Percentiles rank a stretch among this genome's conserved stretches.
Conservation (phyloP, 768 basidiomycete species). For the Grammothele lineata region DNA sequence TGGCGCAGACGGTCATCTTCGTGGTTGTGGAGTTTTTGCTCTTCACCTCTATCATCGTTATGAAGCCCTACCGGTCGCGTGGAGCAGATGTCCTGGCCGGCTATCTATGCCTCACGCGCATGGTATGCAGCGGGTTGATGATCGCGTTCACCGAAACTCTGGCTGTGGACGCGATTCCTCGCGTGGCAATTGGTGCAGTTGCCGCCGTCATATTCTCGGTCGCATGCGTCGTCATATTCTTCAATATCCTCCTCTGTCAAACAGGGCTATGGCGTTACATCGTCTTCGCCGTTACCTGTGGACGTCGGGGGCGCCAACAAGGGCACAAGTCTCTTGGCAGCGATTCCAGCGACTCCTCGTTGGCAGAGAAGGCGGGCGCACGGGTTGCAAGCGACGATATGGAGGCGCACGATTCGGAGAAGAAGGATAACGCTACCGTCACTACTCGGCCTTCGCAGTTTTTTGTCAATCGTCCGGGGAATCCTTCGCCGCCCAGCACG, state of each 20-base stretch:
- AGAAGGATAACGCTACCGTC: conserved; percentile 12
- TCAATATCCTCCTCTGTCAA: conserved; percentile 41
- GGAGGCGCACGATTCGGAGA: conserved; percentile 6
- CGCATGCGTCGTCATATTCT: conserved; percentile 62
- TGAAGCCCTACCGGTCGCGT: conserved; percentile 63
- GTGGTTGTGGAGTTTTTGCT: conserved; percentile 64
- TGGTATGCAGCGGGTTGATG: conserved; percentile 66
- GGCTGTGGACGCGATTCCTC: conserved; percentile 66
- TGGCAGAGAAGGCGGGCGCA: conserved; percentile 14
- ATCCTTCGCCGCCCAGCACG: conserved; percentile 23
- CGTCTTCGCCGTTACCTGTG: conserved; percentile 14
- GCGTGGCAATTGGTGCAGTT: conserved; percentile 77
- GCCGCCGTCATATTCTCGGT: conserved; percentile 69
- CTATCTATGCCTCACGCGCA: conserved; percentile 62
- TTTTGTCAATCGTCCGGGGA: conserved; percentile 18
- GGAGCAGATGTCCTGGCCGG: conserved; percentile 68
- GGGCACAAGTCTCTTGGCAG: conserved; percentile 18
- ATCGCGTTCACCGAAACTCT: conserved; percentile 73
- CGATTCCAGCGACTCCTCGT: conserved; percentile 17
- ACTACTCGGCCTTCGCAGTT: conserved; percentile 19
- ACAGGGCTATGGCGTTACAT: conserved; percentile 21
- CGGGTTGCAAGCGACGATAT: not conserved
- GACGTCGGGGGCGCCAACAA: conserved; percentile 4
- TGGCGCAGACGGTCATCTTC: conserved; percentile 64
- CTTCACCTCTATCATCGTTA: conserved; percentile 44